Base-by-base conservation (phyloP, 495 filamentous ascomycete species). In the Neurospora intermedia region DNA sequence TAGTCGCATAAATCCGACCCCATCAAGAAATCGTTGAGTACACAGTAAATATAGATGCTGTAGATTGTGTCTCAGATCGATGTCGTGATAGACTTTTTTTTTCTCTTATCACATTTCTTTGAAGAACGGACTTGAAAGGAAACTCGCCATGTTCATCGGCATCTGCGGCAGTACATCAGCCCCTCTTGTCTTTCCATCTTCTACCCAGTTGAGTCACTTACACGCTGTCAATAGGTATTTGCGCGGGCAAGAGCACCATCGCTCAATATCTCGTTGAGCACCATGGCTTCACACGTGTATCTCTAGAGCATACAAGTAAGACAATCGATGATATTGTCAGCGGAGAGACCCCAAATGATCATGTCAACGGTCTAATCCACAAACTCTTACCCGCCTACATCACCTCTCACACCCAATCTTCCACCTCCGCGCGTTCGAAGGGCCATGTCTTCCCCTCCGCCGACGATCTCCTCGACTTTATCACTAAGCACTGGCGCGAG, bases 191-290 rank as follows among this genome's bases (percentile, higher is more conserved):
- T 70, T 43, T 42, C 71, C 59, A 43, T 70, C 72, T 41, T 48
- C 71, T 41, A 41, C 40, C 40, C 43, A 74, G 72, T 70, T 74
- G 74, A 74, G 79, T 78, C 62, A 78, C 76, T 71, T 69, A 39
- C 31, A 62, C 69, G 31, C 40, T 9, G 15, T 66, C 54, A 66
- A 66, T 77, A 96, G 94, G 91, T 72, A 93, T 97, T 72, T 97
- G 93, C 81, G 90, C 95, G 41, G 96, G 96, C 73, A 97, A 97
- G 82, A 88, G 89, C 76, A 91, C 93, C 15, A 90, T 98, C 62
- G 93, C 94, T 69, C 85, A 91, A 41, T 97, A 94, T 78, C 87
- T 99, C 15, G 87, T 93, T 73, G 83, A 91, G 38, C 84, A 92
- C 48, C 89, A 97, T 78, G 90, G 87, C 38, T 99, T 98, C 78